phyloP scores from a whole-genome alignment of 2,329 filamentous ascomycete genomes.

The Anisogramma anomala region DNA sequence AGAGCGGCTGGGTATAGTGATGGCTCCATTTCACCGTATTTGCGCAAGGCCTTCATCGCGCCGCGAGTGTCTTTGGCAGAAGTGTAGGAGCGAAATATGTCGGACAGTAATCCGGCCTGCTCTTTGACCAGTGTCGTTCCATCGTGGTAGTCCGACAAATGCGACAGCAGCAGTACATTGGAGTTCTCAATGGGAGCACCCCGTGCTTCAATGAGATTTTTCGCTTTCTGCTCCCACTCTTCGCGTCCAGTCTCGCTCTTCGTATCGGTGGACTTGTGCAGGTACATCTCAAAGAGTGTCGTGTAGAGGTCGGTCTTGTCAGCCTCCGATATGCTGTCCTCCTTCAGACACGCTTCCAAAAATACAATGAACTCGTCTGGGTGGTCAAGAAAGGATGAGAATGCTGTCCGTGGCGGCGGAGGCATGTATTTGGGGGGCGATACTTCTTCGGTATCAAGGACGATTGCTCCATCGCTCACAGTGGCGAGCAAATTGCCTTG shows the following conservation, averaged over 20 bases:
- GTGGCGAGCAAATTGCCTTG: conserved; percentile 39
- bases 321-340: conserved; percentile 56
- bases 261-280: conserved; percentile 73
- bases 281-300: conserved; percentile 95
- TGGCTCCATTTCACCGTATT: conserved; percentile 85
- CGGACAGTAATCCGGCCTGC: conserved; percentile 79
- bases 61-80: conserved; percentile 83
- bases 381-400: conserved; percentile 94
- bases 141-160: conserved; percentile 79
- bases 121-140: conserved; percentile 89
- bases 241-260: conserved; percentile 55
- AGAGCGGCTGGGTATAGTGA: conserved; percentile 86
- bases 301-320: conserved; percentile 84
- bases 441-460: conserved; percentile 36
- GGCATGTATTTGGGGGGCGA: conserved; percentile 54
- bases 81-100: conserved; percentile 95
- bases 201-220: conserved; percentile 71
- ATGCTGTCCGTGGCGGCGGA: conserved; percentile 77
- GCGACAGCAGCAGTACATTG: conserved; percentile 83
- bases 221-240: conserved; percentile 84
- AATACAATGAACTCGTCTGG: conserved; percentile 85
- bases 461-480: conserved; percentile 40
- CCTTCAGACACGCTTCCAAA: conserved; percentile 73
- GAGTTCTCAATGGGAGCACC: conserved; percentile 84
- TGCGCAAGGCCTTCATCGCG: conserved; percentile 77